A percentile compares a stretch with the other conserved stretches of the same genome.
phyloP scores from a whole-genome alignment of 257 asterid species.

The Solanum virginianum region DNA sequence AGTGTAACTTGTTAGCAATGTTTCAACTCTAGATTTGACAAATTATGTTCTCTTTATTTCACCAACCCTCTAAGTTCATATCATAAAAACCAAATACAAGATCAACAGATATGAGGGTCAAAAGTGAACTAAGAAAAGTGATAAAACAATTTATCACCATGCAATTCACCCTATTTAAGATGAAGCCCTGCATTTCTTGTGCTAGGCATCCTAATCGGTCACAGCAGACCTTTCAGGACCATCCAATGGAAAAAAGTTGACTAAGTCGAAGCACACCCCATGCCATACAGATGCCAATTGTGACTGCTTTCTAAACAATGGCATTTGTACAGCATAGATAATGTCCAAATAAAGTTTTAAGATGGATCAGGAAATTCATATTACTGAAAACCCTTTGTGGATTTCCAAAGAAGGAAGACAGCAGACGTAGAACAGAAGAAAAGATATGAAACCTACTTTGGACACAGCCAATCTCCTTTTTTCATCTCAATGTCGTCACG shows the following conservation, averaged over 20 bases:
- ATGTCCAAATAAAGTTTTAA: background rate
- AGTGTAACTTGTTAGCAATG: background rate
- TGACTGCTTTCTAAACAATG: background rate
- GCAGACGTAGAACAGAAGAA: background rate
- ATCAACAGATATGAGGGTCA: background rate
- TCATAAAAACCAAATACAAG: background rate
- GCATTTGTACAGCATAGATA: background rate
- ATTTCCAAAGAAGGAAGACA: constrained; percentile 1
- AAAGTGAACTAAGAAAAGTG: background rate
- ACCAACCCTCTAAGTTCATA: background rate
- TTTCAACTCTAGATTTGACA: background rate
- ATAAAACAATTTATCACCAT: background rate
- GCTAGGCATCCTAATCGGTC: background rate
- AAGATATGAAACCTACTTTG: constrained; percentile 46
- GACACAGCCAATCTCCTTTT: constrained; percentile 96
- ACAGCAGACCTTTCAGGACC: background rate
- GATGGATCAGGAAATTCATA: background rate
- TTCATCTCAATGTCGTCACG: constrained; percentile 92
- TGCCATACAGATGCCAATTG: background rate
- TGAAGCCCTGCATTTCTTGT: background rate
- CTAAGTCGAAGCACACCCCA: background rate
- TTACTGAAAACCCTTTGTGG: background rate
- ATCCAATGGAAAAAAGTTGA: background rate
- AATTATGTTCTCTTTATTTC: background rate
- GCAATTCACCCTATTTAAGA: background rate